These are phyloP conservation scores for Juncus effusus DNA, from an alignment of 176 grass and related monocot species.

Conservation along the genomic window DNA sequence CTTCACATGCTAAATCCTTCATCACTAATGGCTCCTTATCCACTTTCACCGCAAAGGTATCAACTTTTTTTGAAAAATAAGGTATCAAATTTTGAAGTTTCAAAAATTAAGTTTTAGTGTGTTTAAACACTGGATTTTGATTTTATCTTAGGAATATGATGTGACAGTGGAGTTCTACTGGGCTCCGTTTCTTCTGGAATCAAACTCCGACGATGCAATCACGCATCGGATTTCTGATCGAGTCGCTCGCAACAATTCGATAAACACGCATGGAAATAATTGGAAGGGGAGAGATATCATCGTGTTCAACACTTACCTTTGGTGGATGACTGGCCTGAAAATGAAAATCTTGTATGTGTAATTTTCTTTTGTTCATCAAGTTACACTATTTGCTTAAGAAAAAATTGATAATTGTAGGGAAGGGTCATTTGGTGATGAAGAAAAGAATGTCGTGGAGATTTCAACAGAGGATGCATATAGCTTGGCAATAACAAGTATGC, in stretches of 20 bases:
- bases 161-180: conserved; percentile 82
- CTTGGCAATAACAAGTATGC: conserved; percentile 62
- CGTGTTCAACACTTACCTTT: conserved; percentile 84
- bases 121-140: neutral
- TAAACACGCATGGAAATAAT: conserved; percentile 53
- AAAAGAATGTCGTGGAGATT: conserved; percentile 36
- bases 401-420: conserved; percentile 16
- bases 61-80: neutral
- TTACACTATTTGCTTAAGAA: neutral
- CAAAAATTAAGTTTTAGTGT: neutral
- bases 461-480: conserved; percentile 72
- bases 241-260: conserved; percentile 50
- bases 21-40: conserved; percentile 37
- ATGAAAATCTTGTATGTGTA: conserved; percentile 56
- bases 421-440: conserved; percentile 41
- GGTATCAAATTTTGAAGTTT: neutral
- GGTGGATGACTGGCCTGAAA: conserved; percentile 82
- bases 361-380: neutral
- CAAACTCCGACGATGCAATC: conserved; percentile 60
- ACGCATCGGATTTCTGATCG: conserved; percentile 59
- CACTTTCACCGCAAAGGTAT: conserved; percentile 52
- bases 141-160: conserved; percentile 50
- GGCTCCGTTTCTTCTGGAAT: conserved; percentile 89
- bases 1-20: conserved; percentile 36
- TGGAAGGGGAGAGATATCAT: conserved; percentile 62